Evolutionary conservation across 208 protist genomes (phyloP), one percentile per base, ranked within the genome.

Genomic region (Acanthamoeba healyi): DNA sequence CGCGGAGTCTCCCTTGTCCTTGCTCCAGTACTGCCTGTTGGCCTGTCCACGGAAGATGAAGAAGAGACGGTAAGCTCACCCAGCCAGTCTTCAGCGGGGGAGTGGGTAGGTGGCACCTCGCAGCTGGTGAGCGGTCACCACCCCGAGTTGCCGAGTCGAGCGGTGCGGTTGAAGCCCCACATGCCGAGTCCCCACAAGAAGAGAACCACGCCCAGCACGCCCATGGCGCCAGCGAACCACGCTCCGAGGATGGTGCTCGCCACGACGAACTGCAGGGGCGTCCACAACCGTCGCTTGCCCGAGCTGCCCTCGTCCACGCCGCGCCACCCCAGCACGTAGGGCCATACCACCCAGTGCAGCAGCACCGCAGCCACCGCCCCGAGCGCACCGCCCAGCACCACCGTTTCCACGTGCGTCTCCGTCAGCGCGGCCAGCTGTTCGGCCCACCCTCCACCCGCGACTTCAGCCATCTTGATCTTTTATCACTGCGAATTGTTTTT

Each of bases 271-370:
- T 79, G 36, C 67, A 1, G 26, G 15, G 67, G 10, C 34, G 67
- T 4, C 36, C 67, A 46, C 34, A 1, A 2, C 15, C 34, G 67
- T 36, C 22, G 24, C 32, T 38, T 38, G 1, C 67, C 24, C 10
- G 7, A 29, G 29, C 34, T 24, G 15, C 4, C 67, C 67, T 79
- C 38, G 36, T 15, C 15, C 67, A 29, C 67, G 9, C 19, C 61
- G 26, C 15, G 67, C 67, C 67, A 79, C n/a, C 67, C 67, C 67
- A 79, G 67, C 29, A 79, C n/a, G 38, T 79, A 32, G 38, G 67
- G 32, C 67, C 67, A 79, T 22, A 79, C 67, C 34, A 79, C 67
- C 67, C 67, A 79, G 15, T 46, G 67, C 36, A 79, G 67, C 29
- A 79, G 67, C 9, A n/a, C 67, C 67, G 67, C n/a, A 32, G 7